These are phyloP conservation scores for Colletotrichum sp. DNA, from an alignment of 2,329 filamentous ascomycete genomes.

Conservation along the genomic window DNA sequence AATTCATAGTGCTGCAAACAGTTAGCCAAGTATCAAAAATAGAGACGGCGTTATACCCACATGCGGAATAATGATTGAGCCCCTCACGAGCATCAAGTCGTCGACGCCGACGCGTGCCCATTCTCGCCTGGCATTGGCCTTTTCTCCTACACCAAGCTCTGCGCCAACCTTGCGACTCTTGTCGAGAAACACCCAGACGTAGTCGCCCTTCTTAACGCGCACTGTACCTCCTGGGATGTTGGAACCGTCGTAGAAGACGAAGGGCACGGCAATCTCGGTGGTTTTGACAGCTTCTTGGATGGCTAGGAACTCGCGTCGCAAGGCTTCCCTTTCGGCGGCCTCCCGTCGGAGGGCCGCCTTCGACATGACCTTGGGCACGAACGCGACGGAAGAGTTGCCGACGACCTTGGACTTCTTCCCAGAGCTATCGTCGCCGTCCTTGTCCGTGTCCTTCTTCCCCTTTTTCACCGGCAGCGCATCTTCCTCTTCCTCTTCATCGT, in stretches of 20 bases:
- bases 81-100: slow-evolving; percentile 90
- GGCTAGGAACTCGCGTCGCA: slow-evolving; percentile 81
- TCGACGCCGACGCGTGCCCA: slow-evolving; percentile 96
- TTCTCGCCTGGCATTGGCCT: slow-evolving; percentile 71
- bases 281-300: slow-evolving; percentile 87
- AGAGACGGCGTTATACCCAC: slow-evolving; percentile 57
- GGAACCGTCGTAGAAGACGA: slow-evolving; percentile 96
- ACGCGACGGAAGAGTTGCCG: slow-evolving; percentile 63
- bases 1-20: slow-evolving; percentile 86
- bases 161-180: slow-evolving; percentile 89
- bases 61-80: slow-evolving; percentile 91
- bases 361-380: slow-evolving; percentile 70
- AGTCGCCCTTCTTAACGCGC: slow-evolving; percentile 90
- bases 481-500: slow-evolving; percentile 65
- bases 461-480: slow-evolving; percentile 21
- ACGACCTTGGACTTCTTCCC: slow-evolving; percentile 55
- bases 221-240: slow-evolving; percentile 86
- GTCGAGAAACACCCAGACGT: slow-evolving; percentile 91
- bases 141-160: slow-evolving; percentile 75
- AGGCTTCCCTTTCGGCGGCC: slow-evolving; percentile 75
- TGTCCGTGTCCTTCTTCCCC: slow-evolving; percentile 23
- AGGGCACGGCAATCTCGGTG: slow-evolving; percentile 89
- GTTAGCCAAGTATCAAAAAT: slow-evolving; percentile 23
- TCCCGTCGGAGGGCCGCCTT: slow-evolving; percentile 81
- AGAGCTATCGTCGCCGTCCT: slow-evolving; percentile 21